Base-by-base conservation (phyloP, 2,329 filamentous ascomycete genomes). In the Arthroderma sp. region DNA sequence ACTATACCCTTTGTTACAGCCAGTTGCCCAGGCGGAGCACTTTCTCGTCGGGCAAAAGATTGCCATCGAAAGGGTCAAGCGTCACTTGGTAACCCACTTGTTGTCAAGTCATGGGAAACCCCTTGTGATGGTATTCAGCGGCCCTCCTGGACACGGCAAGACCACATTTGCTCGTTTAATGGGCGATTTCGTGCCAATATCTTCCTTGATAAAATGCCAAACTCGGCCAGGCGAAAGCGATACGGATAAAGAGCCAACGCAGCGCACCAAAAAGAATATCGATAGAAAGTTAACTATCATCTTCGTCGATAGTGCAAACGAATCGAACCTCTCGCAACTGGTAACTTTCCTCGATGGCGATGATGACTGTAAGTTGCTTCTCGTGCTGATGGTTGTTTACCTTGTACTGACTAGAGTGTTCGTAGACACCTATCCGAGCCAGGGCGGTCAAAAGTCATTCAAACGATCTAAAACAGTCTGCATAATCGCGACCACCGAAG, bases 341-440 rank as follows among this genome's bases (percentile, higher is more conserved):
- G 68, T 73, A 6, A 72, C 69, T 67, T 68, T 74, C 4, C 48
- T 74, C 0, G 68, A 46, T 34, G 43, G 40, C 15, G n/a, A 22
- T 10, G 29, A 40, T 6, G 15, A 42, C 29, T 39, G 47, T 48
- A 33, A 46, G 47, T 43, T 22, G 15, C 15, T 22, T 5, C 29
- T 41, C 32, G 3, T 9, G 3, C n/a, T 34, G 32, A 34, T 9
- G 8, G n/a, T 34, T 34, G n/a, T 32, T 22, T 41, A 32, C 10
- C 7, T 15, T 11, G 37, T 10, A 38, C 22, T 27, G 7, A 10
- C 4, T 4, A 6, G 29, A 27, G n/a, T 6, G 27, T 33, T 22
- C 34, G n/a, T 9, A 41, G 39, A 32, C 9, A 32, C 31, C 39
- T 41, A 41, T 22, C 5, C 34, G 27, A 11, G 27, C 6, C 8